Evolutionary conservation across 331 rosid species (phyloP).

Genomic region (Malus hybrid): DNA sequence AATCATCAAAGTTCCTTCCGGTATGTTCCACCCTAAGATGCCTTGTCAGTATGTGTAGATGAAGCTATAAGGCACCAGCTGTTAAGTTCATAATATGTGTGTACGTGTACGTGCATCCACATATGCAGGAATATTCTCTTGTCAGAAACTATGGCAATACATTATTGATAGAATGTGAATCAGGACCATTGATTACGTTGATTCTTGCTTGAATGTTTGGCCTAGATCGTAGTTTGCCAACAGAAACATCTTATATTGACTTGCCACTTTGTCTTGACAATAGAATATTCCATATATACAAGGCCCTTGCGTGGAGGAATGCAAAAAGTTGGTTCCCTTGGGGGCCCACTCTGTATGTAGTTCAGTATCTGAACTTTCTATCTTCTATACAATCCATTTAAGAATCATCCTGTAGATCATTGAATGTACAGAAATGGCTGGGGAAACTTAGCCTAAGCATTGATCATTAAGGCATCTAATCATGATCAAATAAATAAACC

Average conservation of each 20-base stretch:
- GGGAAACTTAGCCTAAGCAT: background rate
- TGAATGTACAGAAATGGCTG: background rate
- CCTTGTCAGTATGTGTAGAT: background rate
- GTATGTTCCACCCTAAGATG: conserved; percentile 37
- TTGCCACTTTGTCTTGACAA: background rate
- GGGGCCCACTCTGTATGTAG: background rate
- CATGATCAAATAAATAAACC: background rate
- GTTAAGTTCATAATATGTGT: background rate
- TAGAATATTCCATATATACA: background rate
- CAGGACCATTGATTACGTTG: background rate
- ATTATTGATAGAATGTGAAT: background rate
- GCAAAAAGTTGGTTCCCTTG: background rate
- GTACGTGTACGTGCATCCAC: background rate
- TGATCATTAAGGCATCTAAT: background rate
- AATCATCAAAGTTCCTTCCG: conserved; percentile 80
- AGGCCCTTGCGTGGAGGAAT: background rate
- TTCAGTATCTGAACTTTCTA: background rate
- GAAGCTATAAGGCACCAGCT: background rate
- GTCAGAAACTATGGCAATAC: background rate
- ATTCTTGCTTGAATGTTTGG: background rate
- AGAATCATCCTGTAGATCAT: background rate
- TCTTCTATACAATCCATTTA: background rate
- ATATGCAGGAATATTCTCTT: background rate
- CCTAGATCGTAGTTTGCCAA: background rate
- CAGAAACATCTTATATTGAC: background rate